These are phyloP conservation scores for Vigna reflexopilosa DNA, from an alignment of 306 rosid species.

Conservation along the genomic window DNA sequence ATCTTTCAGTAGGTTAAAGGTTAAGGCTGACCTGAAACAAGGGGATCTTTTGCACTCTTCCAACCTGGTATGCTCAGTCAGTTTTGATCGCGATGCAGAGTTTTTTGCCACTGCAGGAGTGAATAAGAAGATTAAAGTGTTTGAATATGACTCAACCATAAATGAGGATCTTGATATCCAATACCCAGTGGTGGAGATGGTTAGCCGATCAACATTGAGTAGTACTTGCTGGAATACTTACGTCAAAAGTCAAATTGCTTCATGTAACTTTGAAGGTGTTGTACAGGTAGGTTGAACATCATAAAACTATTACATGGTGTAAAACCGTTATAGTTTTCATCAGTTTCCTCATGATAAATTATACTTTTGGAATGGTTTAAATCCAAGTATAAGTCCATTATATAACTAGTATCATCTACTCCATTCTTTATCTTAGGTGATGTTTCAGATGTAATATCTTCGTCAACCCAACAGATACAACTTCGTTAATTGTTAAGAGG, in stretches of 20 bases:
- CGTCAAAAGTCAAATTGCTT: slow-evolving; percentile 89
- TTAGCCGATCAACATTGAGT: slow-evolving; percentile 76
- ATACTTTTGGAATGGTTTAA: too few species aligned
- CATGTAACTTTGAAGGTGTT: slow-evolving; percentile 88
- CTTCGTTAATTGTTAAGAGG: not conserved
- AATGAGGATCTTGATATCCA: slow-evolving; percentile 81
- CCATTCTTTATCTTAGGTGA: too few species aligned
- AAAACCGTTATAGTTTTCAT: not conserved
- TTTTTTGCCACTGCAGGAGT: slow-evolving; percentile 86
- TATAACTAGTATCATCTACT: too few species aligned
- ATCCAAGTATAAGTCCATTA: too few species aligned
- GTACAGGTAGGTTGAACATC: slow-evolving; percentile 69
- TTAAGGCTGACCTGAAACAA: slow-evolving; percentile 94
- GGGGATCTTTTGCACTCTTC: slow-evolving; percentile 88
- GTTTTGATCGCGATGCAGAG: slow-evolving; percentile 87
- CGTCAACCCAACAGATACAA: too few species aligned
- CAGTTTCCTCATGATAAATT: not conserved
- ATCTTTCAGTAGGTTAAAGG: slow-evolving; percentile 68
- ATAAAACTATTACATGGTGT: not conserved
- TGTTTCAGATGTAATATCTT: too few species aligned
- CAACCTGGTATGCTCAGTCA: slow-evolving; percentile 76
- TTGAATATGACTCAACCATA: slow-evolving; percentile 68
- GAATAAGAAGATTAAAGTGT: slow-evolving; percentile 81
- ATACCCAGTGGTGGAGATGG: slow-evolving; percentile 91
- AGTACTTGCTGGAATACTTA: slow-evolving; percentile 86